A percentile compares a stretch with the other conserved stretches of the same genome.
Evolutionary conservation across 2,329 filamentous ascomycete species (phyloP).

Genomic region (Aspergillus tubingensis): DNA sequence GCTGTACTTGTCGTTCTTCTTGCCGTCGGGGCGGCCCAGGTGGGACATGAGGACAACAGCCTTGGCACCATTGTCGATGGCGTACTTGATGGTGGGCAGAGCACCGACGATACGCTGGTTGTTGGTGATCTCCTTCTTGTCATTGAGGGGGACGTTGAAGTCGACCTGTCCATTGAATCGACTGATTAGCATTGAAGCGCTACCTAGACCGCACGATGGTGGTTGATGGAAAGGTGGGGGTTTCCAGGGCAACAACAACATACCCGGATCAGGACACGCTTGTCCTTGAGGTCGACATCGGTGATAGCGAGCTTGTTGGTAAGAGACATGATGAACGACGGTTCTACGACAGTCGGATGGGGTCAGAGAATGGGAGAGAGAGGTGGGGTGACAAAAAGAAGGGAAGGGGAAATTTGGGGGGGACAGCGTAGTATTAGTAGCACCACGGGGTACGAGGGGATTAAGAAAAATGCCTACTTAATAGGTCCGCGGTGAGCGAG

Average conservation of each 20-base stretch:
- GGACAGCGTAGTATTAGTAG: conserved; percentile 6
- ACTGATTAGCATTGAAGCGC: conserved; percentile 11
- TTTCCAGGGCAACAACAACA: conserved; percentile 39
- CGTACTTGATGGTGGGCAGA: conserved; percentile 92
- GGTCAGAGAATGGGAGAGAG: conserved; percentile 13
- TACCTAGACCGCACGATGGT: not conserved
- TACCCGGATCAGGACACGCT: conserved; percentile 96
- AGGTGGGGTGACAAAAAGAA: conserved; percentile 6
- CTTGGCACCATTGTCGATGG: conserved; percentile 86
- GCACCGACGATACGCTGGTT: conserved; percentile 97
- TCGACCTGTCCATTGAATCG: conserved; percentile 69
- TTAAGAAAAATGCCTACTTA: conserved; percentile 11
- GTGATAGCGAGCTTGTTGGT: conserved; percentile 97
- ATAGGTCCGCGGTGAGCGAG: conserved; percentile 25
- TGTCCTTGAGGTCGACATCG: conserved; percentile 96
- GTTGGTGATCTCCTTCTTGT: conserved; percentile 93
- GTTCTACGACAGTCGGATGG: conserved; percentile 18
- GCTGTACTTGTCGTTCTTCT: conserved; percentile 88
- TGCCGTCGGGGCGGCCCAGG: conserved; percentile 91
- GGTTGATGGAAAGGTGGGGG: conserved; percentile 25
- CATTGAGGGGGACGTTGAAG: conserved; percentile 98
- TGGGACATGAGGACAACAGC: conserved; percentile 97
- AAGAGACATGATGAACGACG: conserved; percentile 74
- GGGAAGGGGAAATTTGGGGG: conserved; percentile 10
- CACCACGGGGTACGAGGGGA: conserved; percentile 12